phyloP scores from a whole-genome alignment of 2,329 filamentous ascomycete species.

The Colletotrichum sp. region DNA sequence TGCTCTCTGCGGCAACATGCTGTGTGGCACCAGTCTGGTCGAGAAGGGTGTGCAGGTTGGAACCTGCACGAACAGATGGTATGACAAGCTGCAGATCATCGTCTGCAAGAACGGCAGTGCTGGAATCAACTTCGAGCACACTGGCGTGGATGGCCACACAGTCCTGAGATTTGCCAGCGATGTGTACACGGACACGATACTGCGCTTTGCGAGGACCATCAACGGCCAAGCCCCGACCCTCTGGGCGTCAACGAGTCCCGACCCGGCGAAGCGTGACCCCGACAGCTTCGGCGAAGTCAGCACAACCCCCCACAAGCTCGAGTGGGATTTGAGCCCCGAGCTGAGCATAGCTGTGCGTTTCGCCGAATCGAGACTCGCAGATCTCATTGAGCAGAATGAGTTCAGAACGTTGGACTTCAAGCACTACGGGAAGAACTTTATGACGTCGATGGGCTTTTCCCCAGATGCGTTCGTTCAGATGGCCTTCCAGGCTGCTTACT shows the following conservation, averaged over 20 bases:
- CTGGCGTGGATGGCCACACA: constrained; percentile 95
- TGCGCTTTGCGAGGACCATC: constrained; percentile 93
- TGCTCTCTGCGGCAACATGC: constrained; percentile 96
- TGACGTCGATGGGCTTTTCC: constrained; percentile 95
- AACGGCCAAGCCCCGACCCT: constrained; percentile 91
- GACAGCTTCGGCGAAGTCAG: constrained; percentile 91
- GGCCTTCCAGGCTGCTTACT: constrained; percentile 98
- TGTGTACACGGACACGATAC: constrained; percentile 95
- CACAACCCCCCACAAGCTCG: constrained; percentile 92
- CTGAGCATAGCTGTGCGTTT: constrained; percentile 91
- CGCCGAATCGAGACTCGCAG: constrained; percentile 90
- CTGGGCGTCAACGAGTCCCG: constrained; percentile 89
- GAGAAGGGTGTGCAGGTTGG: constrained; percentile 94
- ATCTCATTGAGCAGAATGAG: constrained; percentile 96
- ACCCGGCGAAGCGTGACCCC: constrained; percentile 90
- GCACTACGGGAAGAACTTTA: constrained; percentile 95
- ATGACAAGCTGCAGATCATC: constrained; percentile 98
- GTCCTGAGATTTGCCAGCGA: constrained; percentile 96
- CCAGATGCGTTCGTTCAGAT: constrained; percentile 98
- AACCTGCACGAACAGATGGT: constrained; percentile 98
- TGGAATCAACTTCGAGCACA: constrained; percentile 99
- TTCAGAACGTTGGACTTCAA: constrained; percentile 90
- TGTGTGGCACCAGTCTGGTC: constrained; percentile 91
- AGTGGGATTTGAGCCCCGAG: constrained; percentile 97
- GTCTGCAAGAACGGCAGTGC: constrained; percentile 99